A percentile compares a stretch with the other conserved stretches of the same genome.
phyloP scores from a whole-genome alignment of 495 filamentous ascomycete species.

The Letharia columbiana region DNA sequence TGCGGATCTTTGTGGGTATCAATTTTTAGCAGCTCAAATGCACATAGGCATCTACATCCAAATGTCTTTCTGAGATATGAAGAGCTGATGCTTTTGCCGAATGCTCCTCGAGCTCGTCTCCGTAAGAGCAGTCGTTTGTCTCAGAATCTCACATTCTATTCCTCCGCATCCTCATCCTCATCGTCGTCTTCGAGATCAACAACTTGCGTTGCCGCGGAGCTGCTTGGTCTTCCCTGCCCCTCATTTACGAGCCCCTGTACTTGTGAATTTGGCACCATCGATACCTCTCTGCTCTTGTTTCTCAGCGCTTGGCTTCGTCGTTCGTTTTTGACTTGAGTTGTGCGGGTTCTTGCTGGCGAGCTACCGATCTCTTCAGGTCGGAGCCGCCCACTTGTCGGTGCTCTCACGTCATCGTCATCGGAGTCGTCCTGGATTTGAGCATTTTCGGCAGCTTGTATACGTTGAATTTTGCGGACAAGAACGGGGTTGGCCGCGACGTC shows the following conservation, averaged over 20 bases:
- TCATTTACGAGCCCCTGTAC: background rate
- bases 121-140: background rate
- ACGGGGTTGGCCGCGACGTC: slow-evolving; percentile 40
- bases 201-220: background rate
- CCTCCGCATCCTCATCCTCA: slow-evolving; percentile 11
- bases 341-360: slow-evolving; percentile 15
- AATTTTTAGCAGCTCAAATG: background rate
- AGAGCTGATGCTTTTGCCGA: background rate
- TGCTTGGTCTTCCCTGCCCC: background rate
- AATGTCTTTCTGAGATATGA: background rate
- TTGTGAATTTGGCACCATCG: slow-evolving; percentile 17
- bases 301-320: slow-evolving; percentile 15
- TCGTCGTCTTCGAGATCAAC: slow-evolving; percentile 8
- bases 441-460: slow-evolving; percentile 20
- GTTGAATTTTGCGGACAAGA: slow-evolving; percentile 35
- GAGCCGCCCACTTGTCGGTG: background rate
- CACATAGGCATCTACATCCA: background rate
- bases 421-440: slow-evolving; percentile 35
- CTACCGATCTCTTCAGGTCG: slow-evolving; percentile 18
- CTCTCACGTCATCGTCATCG: slow-evolving; percentile 19
- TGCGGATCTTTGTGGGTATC: background rate
- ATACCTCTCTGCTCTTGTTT: slow-evolving; percentile 5
- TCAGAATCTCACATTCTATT: background rate
- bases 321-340: slow-evolving; percentile 8
- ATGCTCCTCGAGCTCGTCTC: background rate